Conservation (phyloP, 2,329 filamentous ascomycete genomes). For the Cytospora chrysosperma region DNA sequence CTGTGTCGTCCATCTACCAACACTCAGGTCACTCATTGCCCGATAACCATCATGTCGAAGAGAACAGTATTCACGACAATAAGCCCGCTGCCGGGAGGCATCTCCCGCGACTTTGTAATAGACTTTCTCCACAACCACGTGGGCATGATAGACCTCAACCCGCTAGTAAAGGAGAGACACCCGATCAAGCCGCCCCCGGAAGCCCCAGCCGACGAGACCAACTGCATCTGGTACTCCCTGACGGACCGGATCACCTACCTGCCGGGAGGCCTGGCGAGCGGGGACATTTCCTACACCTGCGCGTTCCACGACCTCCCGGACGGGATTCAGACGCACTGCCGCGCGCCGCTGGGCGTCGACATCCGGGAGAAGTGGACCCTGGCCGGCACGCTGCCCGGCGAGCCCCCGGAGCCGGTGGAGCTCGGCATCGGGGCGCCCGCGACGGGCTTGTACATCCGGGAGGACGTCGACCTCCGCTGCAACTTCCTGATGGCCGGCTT, state of each 20-base stretch:
- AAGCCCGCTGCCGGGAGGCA: conserved; percentile 69
- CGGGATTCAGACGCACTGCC: conserved; percentile 79
- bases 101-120: conserved; percentile 69
- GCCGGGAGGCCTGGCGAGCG: conserved; percentile 62
- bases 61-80: conserved; percentile 72
- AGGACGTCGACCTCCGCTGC: conserved; percentile 82
- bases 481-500: conserved; percentile 74
- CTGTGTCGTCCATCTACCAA: not conserved
- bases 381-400: conserved; percentile 68
- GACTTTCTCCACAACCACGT: conserved; percentile 74
- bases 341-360: conserved; percentile 78
- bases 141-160: conserved; percentile 87
- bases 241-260: conserved; percentile 76
- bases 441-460: conserved; percentile 74
- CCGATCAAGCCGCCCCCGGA: conserved; percentile 65
- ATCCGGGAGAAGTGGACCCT: conserved; percentile 78
- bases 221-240: conserved; percentile 74
- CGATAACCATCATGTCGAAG: conserved; percentile 58
- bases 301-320: conserved; percentile 74
- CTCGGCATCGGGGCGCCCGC: conserved; percentile 64
- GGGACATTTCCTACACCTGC: conserved; percentile 74
- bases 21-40: not conserved
- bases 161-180: conserved; percentile 71
- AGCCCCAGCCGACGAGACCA: conserved; percentile 67
- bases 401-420: conserved; percentile 64